These are phyloP conservation scores for Leishmania tropica DNA, from an alignment of 208 protist species.

Conservation along the genomic window DNA sequence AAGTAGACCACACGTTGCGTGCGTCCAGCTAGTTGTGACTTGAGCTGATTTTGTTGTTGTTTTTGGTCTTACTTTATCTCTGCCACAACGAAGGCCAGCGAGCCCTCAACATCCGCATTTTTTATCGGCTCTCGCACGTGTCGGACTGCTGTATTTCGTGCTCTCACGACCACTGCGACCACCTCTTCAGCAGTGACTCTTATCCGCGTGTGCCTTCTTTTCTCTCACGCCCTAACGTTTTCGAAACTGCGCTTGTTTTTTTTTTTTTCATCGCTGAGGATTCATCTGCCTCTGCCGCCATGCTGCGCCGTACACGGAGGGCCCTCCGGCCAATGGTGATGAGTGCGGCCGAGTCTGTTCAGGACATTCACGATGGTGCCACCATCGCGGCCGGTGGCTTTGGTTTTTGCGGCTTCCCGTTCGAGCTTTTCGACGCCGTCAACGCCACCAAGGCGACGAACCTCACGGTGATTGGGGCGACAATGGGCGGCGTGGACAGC, in stretches of 20 bases:
- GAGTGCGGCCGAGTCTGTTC: slow-evolving; percentile 47
- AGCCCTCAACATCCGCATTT: background rate
- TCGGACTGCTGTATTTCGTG: background rate
- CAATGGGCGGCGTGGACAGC: slow-evolving; percentile 68
- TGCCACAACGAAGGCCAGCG: background rate
- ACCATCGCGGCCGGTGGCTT: slow-evolving; percentile 87
- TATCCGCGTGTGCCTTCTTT: slow-evolving; percentile 2
- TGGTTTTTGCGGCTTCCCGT: slow-evolving; percentile 91
- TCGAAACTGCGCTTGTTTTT: background rate
- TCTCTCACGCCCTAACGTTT: background rate
- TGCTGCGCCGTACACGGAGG: slow-evolving; percentile 27
- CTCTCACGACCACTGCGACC: slow-evolving; percentile 20
- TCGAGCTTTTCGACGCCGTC: slow-evolving; percentile 83
- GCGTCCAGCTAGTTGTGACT: background rate
- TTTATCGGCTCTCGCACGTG: background rate
- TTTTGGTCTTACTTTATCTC: background rate
- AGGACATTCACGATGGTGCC: slow-evolving; percentile 50
- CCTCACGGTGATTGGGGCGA: slow-evolving; percentile 92
- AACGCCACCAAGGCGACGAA: slow-evolving; percentile 48
- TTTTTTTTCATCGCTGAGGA: background rate
- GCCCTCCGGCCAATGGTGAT: slow-evolving; percentile 25
- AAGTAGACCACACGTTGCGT: background rate
- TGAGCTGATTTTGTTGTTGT: background rate
- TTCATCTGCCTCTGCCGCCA: background rate
- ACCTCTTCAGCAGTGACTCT: background rate